A percentile compares a stretch with the other conserved stretches of the same genome.
Conservation (phyloP, 768 basidiomycete genomes). For the Crepidotus variabilis region DNA sequence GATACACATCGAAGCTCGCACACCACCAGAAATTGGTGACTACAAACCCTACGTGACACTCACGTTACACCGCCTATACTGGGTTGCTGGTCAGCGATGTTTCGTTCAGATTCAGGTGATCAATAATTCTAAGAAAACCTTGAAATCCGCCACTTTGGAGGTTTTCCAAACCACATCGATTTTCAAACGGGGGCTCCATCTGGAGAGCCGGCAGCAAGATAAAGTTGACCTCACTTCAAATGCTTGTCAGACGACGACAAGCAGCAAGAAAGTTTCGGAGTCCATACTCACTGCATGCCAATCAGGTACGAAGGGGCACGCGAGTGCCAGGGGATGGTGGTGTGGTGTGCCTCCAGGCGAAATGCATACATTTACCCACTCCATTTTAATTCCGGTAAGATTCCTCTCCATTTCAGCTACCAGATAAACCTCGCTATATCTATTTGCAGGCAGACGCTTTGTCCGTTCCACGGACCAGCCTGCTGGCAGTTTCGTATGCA, state of each 20-base stretch:
- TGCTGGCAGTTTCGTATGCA: conserved; percentile 75
- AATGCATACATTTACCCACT: conserved; percentile 60
- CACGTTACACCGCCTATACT: conserved; percentile 64
- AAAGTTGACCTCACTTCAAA: conserved; percentile 41
- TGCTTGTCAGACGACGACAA: conserved; percentile 60
- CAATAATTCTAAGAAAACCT: conserved; percentile 65
- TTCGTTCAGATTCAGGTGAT: conserved; percentile 59
- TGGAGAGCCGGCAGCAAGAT: conserved; percentile 18
- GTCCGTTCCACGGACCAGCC: conserved; percentile 59
- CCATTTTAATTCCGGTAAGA: conserved; percentile 72
- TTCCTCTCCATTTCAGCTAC: background rate
- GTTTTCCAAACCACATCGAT: conserved; percentile 64
- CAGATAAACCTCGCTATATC: conserved; percentile 4
- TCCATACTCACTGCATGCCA: conserved; percentile 64
- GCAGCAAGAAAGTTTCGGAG: conserved; percentile 61
- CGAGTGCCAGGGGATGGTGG: conserved; percentile 90
- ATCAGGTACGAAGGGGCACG: conserved; percentile 58
- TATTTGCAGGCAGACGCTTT: conserved; percentile 58
- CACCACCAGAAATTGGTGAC: conserved; percentile 41
- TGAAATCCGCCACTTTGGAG: conserved; percentile 61
- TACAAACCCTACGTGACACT: conserved; percentile 66
- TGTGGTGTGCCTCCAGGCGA: conserved; percentile 68
- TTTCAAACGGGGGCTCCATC: conserved; percentile 49
- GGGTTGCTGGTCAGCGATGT: conserved; percentile 82
- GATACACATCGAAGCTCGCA: conserved; percentile 54